These are phyloP conservation scores for Brettanomyces bruxellensis DNA, from an alignment of 805 yeast genomes.

Conservation along the genomic window DNA sequence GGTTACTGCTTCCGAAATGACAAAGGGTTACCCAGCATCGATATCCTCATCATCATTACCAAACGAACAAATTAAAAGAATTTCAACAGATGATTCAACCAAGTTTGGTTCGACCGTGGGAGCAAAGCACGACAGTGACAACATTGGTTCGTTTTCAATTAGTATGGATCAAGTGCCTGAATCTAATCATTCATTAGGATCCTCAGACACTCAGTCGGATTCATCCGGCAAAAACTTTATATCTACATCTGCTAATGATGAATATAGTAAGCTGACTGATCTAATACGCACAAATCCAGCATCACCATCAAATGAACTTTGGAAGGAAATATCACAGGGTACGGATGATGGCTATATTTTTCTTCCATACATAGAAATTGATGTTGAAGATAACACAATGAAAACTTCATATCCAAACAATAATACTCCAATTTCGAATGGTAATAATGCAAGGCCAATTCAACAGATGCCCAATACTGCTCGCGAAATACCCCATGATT, in stretches of 20 bases:
- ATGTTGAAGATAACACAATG: constrained; percentile 20
- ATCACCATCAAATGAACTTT: constrained; percentile 23
- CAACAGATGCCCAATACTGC: constrained; percentile 40
- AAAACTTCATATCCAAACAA: constrained; percentile 24
- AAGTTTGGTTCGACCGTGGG: too few species aligned
- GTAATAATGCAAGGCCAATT: constrained; percentile 30
- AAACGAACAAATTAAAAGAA: too few species aligned
- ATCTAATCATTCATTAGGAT: background rate
- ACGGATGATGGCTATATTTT: constrained; percentile 9
- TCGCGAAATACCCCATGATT: constrained; percentile 31
- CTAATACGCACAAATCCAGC: constrained; percentile 27
- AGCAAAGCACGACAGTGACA: too few species aligned
- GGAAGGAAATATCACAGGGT: constrained; percentile 18
- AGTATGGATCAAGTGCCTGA: background rate
- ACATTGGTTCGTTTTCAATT: too few species aligned
- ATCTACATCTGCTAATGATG: constrained; percentile 26
- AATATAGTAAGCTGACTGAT: constrained; percentile 30
- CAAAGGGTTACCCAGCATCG: too few species aligned
- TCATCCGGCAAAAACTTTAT: constrained; percentile 19
- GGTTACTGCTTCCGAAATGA: too few species aligned
- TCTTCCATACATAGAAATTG: constrained; percentile 24
- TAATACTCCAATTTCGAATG: constrained; percentile 33
- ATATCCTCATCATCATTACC: too few species aligned
- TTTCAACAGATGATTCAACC: too few species aligned
- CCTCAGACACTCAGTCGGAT: background rate